phyloP scores from a whole-genome alignment of 371 early-diverging fungal genomes.

The Saksenaea oblongispora region DNA sequence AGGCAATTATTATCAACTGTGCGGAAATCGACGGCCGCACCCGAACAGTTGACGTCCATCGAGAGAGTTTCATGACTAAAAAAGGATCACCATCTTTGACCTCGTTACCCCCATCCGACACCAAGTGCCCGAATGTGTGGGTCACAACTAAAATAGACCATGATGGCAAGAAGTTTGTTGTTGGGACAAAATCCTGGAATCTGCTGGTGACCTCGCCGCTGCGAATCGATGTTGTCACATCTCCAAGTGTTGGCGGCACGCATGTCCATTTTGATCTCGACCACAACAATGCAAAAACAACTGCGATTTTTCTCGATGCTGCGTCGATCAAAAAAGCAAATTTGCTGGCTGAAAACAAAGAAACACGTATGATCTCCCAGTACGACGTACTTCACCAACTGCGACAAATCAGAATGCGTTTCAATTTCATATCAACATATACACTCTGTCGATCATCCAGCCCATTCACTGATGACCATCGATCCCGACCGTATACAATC shows the following conservation, averaged over 20 bases:
- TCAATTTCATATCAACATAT: background rate
- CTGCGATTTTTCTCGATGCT: background rate
- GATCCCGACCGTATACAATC: background rate
- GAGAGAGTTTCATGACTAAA: background rate
- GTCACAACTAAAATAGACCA: background rate
- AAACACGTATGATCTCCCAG: background rate
- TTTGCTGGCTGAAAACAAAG: background rate
- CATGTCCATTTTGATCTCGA: background rate
- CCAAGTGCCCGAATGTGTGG: background rate
- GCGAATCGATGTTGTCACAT: background rate
- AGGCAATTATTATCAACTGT: conserved; percentile 20
- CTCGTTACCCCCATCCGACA: background rate
- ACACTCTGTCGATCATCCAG: background rate
- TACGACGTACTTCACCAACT: background rate
- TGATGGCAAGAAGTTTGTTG: background rate
- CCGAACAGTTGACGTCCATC: background rate
- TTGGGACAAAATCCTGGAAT: background rate
- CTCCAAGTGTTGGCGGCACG: background rate
- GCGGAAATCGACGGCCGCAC: conserved; percentile 20
- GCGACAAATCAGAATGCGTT: background rate
- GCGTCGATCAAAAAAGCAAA: background rate
- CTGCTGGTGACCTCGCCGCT: background rate
- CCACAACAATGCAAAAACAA: background rate
- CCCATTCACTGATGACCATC: background rate
- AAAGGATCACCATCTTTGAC: background rate